phyloP scores from a whole-genome alignment of 441 rosid genomes.

The Mallotus repandus region DNA sequence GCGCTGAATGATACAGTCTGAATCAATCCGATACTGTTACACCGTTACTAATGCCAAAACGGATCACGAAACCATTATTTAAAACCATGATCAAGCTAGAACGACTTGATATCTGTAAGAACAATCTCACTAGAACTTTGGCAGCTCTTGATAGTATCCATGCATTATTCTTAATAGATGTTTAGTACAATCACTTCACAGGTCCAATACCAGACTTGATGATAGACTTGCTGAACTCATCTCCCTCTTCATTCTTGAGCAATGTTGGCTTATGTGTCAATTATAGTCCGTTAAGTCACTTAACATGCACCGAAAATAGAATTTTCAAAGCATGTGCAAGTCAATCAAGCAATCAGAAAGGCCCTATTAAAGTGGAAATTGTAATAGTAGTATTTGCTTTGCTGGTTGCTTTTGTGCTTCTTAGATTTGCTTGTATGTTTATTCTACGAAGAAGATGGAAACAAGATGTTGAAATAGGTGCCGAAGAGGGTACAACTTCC shows the following conservation, averaged over 20 bases:
- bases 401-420: slow-evolving; percentile 28
- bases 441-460: slow-evolving; percentile 27
- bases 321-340: slow-evolving; percentile 41
- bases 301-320: slow-evolving; percentile 29
- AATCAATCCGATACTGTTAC: too few relatives aligned
- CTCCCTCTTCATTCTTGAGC: slow-evolving; percentile 51
- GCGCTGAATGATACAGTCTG: too few relatives aligned
- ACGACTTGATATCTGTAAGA: slow-evolving; percentile 58
- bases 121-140: slow-evolving; percentile 61
- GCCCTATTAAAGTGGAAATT: slow-evolving; percentile 27
- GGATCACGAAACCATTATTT: too few relatives aligned
- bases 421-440: slow-evolving; percentile 37
- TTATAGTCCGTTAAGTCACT: slow-evolving; percentile 28
- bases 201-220: slow-evolving; percentile 67
- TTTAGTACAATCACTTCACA: slow-evolving; percentile 60
- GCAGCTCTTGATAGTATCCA: slow-evolving; percentile 37
- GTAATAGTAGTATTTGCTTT: slow-evolving; percentile 42
- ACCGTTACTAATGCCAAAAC: too few relatives aligned
- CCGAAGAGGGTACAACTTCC: slow-evolving; percentile 49
- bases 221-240: slow-evolving; percentile 34
- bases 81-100: slow-evolving; percentile 30
- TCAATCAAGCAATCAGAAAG: slow-evolving; percentile 23
- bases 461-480: slow-evolving; percentile 36
- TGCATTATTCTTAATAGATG: slow-evolving; percentile 42
- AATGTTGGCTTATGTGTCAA: slow-evolving; percentile 59